Evolutionary conservation across 495 filamentous ascomycete species (phyloP).

Genomic region (Tuber melanosporum): DNA sequence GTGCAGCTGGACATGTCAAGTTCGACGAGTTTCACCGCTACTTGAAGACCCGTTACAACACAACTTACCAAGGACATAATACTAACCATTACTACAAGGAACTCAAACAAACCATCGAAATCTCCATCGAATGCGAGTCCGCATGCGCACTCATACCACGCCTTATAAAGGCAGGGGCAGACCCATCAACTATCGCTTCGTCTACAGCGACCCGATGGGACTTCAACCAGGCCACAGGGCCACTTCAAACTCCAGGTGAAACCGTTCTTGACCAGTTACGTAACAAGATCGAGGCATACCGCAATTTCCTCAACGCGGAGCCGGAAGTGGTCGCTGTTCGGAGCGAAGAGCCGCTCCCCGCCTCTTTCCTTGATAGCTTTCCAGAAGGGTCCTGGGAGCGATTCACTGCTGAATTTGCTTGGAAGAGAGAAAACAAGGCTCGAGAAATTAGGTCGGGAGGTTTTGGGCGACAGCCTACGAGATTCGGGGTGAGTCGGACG

Average conservation of each 20-base stretch:
- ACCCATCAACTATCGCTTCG: slow-evolving; percentile 16
- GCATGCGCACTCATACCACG: slow-evolving; percentile 12
- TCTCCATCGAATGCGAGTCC: slow-evolving; percentile 4
- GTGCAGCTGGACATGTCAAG: slow-evolving; percentile 54
- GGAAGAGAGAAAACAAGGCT: slow-evolving; percentile 20
- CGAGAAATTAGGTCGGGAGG: neutral
- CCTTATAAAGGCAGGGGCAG: slow-evolving; percentile 24
- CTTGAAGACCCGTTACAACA: slow-evolving; percentile 33
- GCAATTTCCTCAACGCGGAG: slow-evolving; percentile 14
- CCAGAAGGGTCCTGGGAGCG: slow-evolving; percentile 25
- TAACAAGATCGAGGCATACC: slow-evolving; percentile 45
- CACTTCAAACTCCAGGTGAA: slow-evolving; percentile 39
- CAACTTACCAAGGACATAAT: slow-evolving; percentile 13
- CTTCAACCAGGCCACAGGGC: neutral
- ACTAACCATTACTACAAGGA: slow-evolving; percentile 6
- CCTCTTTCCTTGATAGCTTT: slow-evolving; percentile 19
- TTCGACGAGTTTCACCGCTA: slow-evolving; percentile 42
- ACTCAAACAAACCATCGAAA: slow-evolving; percentile 28
- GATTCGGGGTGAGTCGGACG: neutral
- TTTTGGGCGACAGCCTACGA: neutral
- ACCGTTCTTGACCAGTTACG: slow-evolving; percentile 55
- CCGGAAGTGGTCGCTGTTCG: slow-evolving; percentile 3
- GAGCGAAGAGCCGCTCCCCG: neutral
- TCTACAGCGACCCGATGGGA: neutral
- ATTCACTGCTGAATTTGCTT: slow-evolving; percentile 16